These are phyloP conservation scores for Erigeron canadensis DNA, from an alignment of 129 eudicot species.

Conservation along the genomic window DNA sequence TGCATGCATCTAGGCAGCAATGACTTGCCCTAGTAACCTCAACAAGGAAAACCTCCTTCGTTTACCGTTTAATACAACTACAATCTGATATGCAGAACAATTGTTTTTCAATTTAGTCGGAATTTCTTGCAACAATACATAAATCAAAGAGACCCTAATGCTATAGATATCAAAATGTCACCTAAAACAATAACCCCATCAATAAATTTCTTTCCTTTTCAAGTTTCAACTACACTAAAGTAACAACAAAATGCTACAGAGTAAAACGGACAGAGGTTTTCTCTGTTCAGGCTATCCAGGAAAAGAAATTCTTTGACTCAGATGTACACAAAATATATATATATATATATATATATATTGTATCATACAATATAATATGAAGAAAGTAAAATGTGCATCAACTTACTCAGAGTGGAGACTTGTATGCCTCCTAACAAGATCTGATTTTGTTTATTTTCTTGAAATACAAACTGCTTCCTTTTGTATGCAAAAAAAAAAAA, in stretches of 20 bases:
- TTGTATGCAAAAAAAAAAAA: constrained; percentile 2
- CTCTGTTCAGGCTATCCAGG: too few species aligned
- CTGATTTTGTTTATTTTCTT: constrained; percentile 18
- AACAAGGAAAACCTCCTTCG: too few species aligned
- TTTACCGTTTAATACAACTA: too few species aligned
- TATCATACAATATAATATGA: constrained; percentile 27
- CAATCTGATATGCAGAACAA: not conserved
- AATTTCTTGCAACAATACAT: not conserved
- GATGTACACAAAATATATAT: too few species aligned
- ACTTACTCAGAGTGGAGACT: constrained; percentile 49
- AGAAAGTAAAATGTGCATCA: constrained; percentile 28
- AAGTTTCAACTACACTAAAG: too few species aligned
- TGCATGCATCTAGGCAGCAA: too few species aligned
- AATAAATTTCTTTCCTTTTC: not conserved
- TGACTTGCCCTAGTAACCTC: too few species aligned
- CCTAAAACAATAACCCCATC: not conserved
- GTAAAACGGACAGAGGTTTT: not conserved
- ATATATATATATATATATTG: too few species aligned
- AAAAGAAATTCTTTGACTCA: too few species aligned
- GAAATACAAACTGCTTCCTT: constrained; percentile 21
- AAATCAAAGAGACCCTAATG: not conserved
- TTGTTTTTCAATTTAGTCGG: not conserved
- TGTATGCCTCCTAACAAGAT: constrained; percentile 24
- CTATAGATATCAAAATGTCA: not conserved
- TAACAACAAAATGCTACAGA: not conserved